phyloP scores from a whole-genome alignment of 352 stramenopile species.

The Aphanomyces cochlioides region DNA sequence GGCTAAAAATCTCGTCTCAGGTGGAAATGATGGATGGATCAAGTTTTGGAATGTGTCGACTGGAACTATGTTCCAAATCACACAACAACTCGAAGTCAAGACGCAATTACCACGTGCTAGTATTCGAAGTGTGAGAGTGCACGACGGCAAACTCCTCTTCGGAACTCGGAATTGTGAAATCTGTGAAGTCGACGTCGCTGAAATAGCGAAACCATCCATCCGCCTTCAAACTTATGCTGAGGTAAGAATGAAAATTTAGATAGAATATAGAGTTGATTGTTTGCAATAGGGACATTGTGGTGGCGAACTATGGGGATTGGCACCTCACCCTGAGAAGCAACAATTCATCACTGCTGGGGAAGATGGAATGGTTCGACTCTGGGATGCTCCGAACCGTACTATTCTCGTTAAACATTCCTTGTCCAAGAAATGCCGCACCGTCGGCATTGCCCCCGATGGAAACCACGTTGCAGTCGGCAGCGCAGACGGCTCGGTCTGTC shows the following conservation, averaged over 20 bases:
- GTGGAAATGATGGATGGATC: conserved; percentile 55
- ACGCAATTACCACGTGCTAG: conserved; percentile 17
- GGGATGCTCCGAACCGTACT: conserved; percentile 64
- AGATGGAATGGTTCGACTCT: conserved; percentile 74
- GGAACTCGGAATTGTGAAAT: conserved; percentile 81
- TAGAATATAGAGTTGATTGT: background rate
- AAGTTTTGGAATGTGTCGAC: conserved; percentile 50
- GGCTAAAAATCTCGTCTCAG: conserved; percentile 53
- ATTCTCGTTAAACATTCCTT: conserved; percentile 40
- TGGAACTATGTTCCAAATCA: conserved; percentile 35
- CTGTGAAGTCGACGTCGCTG: conserved; percentile 64
- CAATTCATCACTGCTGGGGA: conserved; percentile 76
- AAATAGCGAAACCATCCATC: conserved; percentile 6
- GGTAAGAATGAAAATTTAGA: background rate
- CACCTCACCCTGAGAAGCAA: conserved; percentile 60
- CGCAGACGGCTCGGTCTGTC: conserved; percentile 34
- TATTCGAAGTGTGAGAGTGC: conserved; percentile 55
- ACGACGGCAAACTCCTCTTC: conserved; percentile 70
- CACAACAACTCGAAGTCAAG: conserved; percentile 36
- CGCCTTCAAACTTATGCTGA: background rate
- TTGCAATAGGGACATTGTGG: conserved; percentile 47
- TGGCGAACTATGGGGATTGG: conserved; percentile 75
- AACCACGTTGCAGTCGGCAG: conserved; percentile 80
- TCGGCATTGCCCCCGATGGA: conserved; percentile 84
- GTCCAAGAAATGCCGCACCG: conserved; percentile 45